Conservation (phyloP, 176 grass and related monocot species). For the Melocanna baccifera region DNA sequence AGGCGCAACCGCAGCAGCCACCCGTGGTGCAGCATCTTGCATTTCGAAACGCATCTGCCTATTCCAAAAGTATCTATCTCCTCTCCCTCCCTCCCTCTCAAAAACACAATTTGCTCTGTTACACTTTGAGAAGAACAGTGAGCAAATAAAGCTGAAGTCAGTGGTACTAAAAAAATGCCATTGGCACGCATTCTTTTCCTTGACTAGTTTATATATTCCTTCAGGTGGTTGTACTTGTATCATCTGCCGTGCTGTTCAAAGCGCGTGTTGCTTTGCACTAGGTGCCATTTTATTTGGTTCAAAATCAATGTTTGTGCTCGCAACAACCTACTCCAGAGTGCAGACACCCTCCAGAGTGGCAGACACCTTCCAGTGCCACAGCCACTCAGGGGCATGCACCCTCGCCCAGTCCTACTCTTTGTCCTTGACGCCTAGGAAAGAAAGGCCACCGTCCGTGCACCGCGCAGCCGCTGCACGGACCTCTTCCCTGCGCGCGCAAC, state of each 20-base stretch:
- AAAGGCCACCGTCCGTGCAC: neutral
- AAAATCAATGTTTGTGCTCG: neutral
- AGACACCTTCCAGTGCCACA: no score
- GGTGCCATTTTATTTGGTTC: neutral
- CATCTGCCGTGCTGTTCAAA: neutral
- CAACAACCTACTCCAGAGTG: neutral
- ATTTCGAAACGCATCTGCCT: conserved; percentile 16
- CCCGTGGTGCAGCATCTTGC: conserved; percentile 15
- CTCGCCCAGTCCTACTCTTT: neutral
- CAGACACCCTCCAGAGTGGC: no score
- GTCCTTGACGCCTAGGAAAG: neutral
- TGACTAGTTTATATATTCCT: neutral
- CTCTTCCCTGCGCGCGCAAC: neutral
- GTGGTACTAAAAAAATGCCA: neutral
- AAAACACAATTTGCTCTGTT: neutral
- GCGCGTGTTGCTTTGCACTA: neutral
- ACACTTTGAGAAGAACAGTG: neutral
- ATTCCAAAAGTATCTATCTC: neutral
- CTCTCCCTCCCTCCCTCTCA: neutral
- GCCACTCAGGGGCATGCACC: neutral
- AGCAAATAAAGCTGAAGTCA: neutral
- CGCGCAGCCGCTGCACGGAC: neutral
- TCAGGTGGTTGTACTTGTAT: neutral
- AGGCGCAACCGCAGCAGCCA: neutral
- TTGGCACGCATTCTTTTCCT: neutral